Base-by-base conservation (phyloP, 2,329 filamentous ascomycete genomes). In the Aspergillus uvarum region DNA sequence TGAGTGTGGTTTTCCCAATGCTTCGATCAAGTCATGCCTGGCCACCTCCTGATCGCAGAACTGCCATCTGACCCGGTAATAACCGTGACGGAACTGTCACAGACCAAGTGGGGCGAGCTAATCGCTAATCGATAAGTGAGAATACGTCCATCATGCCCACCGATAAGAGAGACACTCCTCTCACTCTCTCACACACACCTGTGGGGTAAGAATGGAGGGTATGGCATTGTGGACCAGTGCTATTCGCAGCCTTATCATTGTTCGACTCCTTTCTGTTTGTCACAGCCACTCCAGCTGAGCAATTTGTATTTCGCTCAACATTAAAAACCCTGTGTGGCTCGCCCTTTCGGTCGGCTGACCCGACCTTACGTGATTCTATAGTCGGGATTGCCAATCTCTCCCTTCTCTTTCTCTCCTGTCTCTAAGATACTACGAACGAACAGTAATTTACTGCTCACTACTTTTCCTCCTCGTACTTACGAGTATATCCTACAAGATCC, bases 91-190 rank as follows among this genome's bases (percentile, higher is more conserved):
- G 51, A 24, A 21, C 35, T 6, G 38, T 44, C 14, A 44, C 14
- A 16, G 16, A 16, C 38, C 47, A 26, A 55, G 58, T 55, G 54
- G 59, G 59, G 59, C 55, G 32, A 50, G 56, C 44, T 52, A 53
- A 54, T 58, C 47, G 50, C 42, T 58, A 58, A 60, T 60, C 59
- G 59, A 60, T 60, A 60, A 60, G 51, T 55, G 47, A 16, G 32
- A 44, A 44, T 19, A 16, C n/a, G 16, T 19, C 38, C 12, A 16
- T 7, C 12, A 16, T 8, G n/a, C 16, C 16, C 32, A 16, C 56
- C 56, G 59, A 61, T 61, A 61, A 61, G 59, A 44, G 14, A 44
- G 8, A 16, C 38, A 44, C 32, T 6, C 56, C 56, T 51, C 24
- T 26, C 6, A 7, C 24, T 26, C 26, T 26, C 26, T 8, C 26